Evolutionary conservation across 768 basidiomycete genomes (phyloP), one percentile per base, ranked within the genome.

Genomic region (Candolleomyces eurysporus): DNA sequence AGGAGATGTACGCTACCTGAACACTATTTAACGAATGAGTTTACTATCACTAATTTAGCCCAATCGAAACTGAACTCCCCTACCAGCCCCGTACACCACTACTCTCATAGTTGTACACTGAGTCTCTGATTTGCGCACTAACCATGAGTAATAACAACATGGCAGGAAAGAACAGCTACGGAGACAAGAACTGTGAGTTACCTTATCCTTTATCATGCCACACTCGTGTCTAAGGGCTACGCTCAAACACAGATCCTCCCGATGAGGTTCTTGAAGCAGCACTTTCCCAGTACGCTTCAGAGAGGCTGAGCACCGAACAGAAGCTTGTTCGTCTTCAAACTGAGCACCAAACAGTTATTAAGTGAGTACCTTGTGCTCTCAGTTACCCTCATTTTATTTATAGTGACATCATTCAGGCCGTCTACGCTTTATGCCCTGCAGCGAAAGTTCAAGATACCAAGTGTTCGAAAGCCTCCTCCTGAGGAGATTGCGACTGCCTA

Each of bases 101-200:
- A 26, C 26, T 26, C 26, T 4, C 26, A 26, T 2, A 26, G 26
- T 26, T 26, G 26, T 26, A 26, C 26, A 2, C 26, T 26, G 26
- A 26, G 26, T 26, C 26, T 26, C 26, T 26, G 26, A 26, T 4
- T 26, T 26, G 26, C 26, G 26, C 26, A 26, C 26, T 26, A 26
- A 26, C 26, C 26, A 26, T 26, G 26, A 26, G 26, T 26, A 26
- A 26, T n/a, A 26, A 26, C 26, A n/a, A 26, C 26, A 26, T 26
- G 26, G 26, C 26, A 26, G 26, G 26, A 26, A 26, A 26, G 26
- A 26, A 26, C 4, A 17, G 39, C 5, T 53, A 51, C 49, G 59
- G 59, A 8, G 49, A 51, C 26, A 60, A 60, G 30, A 30, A 39
- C 36, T 60, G 59, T 60, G 14, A 21, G 50, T 43, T 39, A 5